A percentile compares a stretch with the other conserved stretches of the same genome.
Conservation (phyloP, 2,329 filamentous ascomycete species). For the Sporothrix sp. region DNA sequence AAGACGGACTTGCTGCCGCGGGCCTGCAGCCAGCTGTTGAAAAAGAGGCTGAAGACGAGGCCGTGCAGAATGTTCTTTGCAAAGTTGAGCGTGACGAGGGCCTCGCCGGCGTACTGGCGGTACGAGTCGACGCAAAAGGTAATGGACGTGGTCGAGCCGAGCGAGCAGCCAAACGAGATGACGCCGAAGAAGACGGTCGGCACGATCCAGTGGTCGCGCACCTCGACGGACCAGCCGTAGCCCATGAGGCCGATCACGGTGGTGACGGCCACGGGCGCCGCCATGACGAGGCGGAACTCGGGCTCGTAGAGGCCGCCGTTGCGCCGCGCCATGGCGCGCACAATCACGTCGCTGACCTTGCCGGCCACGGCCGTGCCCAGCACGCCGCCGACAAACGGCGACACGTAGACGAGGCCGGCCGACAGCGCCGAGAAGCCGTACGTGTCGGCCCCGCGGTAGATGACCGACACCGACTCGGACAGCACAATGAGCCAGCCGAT, state of each 20-base stretch:
- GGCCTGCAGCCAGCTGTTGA: conserved; percentile 68
- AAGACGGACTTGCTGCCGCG: conserved; percentile 73
- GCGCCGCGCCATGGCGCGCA: conserved; percentile 67
- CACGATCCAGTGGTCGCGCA: conserved; percentile 70
- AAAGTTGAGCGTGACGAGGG: conserved; percentile 88
- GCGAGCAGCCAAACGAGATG: conserved; percentile 81
- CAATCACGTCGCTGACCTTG: conserved; percentile 75
- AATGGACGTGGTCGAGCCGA: conserved; percentile 84
- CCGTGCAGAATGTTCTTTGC: conserved; percentile 91
- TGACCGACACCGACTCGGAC: conserved; percentile 73
- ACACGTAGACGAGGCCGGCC: conserved; percentile 79
- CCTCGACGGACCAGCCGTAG: conserved; percentile 82
- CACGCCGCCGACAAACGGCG: conserved; percentile 79
- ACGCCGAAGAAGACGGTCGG: conserved; percentile 90
- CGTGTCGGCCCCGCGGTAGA: conserved; percentile 57
- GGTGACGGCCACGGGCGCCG: conserved; percentile 62
- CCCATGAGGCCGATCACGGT: conserved; percentile 86
- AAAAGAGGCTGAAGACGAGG: conserved; percentile 78
- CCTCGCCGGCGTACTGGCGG: conserved; percentile 85
- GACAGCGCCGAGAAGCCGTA: conserved; percentile 77
- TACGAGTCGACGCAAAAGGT: conserved; percentile 94
- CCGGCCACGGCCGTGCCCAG: conserved; percentile 88
- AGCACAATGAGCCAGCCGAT: conserved; percentile 94
- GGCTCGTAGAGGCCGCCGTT: conserved; percentile 96
- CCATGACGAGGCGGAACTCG: conserved; percentile 88